A percentile compares a stretch with the other conserved stretches of the same genome.
Conservation (phyloP, 1,284 basidiomycete genomes). For the Pholiota adiposa region DNA sequence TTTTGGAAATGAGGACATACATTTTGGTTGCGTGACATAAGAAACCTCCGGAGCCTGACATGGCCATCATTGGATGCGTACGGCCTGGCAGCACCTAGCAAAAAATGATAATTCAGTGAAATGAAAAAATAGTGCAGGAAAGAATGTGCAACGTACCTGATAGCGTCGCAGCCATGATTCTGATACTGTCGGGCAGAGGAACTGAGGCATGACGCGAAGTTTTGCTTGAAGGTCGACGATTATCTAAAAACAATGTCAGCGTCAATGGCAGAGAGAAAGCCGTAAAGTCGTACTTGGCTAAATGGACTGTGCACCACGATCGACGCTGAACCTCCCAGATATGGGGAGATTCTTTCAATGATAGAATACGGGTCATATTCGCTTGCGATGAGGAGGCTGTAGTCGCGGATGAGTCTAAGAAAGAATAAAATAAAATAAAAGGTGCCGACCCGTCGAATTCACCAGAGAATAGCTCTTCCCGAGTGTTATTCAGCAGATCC, state of each 20-base stretch:
- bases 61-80: slow-evolving; percentile 95
- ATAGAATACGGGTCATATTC: slow-evolving; percentile 89
- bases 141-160: slow-evolving; percentile 54
- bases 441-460: slow-evolving; percentile 83
- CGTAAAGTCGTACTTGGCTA: slow-evolving; percentile 57
- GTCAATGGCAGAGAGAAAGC: background rate
- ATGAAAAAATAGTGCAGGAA: background rate
- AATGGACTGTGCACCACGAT: slow-evolving; percentile 89
- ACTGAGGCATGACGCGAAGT: slow-evolving; percentile 69
- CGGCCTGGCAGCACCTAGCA: slow-evolving; percentile 84
- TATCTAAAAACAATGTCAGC: slow-evolving; percentile 42
- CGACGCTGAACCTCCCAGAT: slow-evolving; percentile 84
- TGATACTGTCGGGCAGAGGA: slow-evolving; percentile 80
- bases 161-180: slow-evolving; percentile 93
- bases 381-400: slow-evolving; percentile 81
- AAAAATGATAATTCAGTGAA: background rate
- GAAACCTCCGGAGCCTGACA: slow-evolving; percentile 88
- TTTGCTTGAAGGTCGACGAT: slow-evolving; percentile 80
- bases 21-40: slow-evolving; percentile 86
- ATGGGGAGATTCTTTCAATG: slow-evolving; percentile 73
- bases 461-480: slow-evolving; percentile 85
- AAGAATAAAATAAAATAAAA: background rate
- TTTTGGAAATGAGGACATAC: slow-evolving; percentile 45
- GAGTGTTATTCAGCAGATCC: slow-evolving; percentile 61
- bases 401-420: slow-evolving; percentile 5